These are phyloP conservation scores for Ophiostoma ulmi DNA, from an alignment of 2,329 filamentous ascomycete genomes.

Conservation along the genomic window DNA sequence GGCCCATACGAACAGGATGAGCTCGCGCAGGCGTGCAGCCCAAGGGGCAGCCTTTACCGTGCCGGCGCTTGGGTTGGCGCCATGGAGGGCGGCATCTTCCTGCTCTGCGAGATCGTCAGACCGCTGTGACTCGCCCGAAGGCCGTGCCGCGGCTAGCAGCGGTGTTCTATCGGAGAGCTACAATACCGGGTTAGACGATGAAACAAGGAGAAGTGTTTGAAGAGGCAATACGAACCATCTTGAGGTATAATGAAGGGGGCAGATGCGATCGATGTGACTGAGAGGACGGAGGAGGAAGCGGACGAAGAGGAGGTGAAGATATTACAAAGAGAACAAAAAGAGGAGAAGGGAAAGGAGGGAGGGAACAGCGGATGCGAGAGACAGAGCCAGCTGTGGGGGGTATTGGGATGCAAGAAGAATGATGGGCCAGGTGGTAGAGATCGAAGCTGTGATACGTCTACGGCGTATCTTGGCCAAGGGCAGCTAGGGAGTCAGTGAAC, in stretches of 20 bases:
- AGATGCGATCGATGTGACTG: background rate
- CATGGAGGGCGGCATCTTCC: slow-evolving; percentile 34
- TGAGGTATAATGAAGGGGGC: background rate
- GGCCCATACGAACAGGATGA: slow-evolving; percentile 76
- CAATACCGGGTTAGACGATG: slow-evolving; percentile 15
- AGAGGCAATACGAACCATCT: slow-evolving; percentile 22
- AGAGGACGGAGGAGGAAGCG: background rate
- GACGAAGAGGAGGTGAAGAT: background rate
- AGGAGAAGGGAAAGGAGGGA: background rate
- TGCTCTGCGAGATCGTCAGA: slow-evolving; percentile 34
- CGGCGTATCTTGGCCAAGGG: background rate
- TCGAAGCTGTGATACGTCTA: background rate
- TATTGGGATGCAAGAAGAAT: background rate
- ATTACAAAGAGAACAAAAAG: background rate
- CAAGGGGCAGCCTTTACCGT: slow-evolving; percentile 5
- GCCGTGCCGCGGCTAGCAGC: slow-evolving; percentile 37
- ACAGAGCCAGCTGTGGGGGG: background rate
- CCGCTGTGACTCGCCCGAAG: slow-evolving; percentile 31
- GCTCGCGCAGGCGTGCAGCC: slow-evolving; percentile 55
- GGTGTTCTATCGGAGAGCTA: slow-evolving; percentile 42
- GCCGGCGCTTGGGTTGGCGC: background rate
- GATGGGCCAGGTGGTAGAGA: background rate
- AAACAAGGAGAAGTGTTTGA: background rate
- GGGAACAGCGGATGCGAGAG: background rate
- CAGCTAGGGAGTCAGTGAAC: background rate